A percentile compares a stretch with the other conserved stretches of the same genome.
Conservation (phyloP, 495 filamentous ascomycete species). For the Xylaria nigripes region DNA sequence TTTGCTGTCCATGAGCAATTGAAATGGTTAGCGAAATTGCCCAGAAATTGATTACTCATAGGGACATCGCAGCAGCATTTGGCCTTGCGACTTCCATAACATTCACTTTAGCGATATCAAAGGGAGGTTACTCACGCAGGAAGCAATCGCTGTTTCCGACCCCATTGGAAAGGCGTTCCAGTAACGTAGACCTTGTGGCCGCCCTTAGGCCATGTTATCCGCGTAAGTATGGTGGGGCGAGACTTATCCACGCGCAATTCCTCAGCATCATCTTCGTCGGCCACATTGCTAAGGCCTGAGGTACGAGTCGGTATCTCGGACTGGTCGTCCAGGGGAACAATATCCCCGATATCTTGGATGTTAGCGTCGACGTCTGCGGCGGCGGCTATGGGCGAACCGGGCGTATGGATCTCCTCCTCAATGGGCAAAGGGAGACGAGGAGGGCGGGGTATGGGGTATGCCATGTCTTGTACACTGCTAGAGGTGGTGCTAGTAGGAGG, state of each 20-base stretch:
- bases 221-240: conserved; percentile 63
- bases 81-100: conserved; percentile 7
- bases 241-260: conserved; percentile 62
- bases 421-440: conserved; percentile 87
- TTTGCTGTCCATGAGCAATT: conserved; percentile 30
- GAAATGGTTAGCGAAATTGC: conserved; percentile 5
- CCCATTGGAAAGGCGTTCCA: conserved; percentile 93
- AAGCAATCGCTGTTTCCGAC: conserved; percentile 78
- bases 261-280: conserved; percentile 70
- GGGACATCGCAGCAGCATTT: background rate
- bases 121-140: conserved; percentile 56
- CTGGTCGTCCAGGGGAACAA: conserved; percentile 41
- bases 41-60: background rate
- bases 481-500: conserved; percentile 26
- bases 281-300: conserved; percentile 60
- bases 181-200: conserved; percentile 91
- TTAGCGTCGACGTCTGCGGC: conserved; percentile 51
- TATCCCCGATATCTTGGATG: conserved; percentile 41
- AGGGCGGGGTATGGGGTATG: conserved; percentile 57
- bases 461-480: conserved; percentile 46
- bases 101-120: background rate
- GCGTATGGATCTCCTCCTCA: conserved; percentile 75
- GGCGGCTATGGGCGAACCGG: conserved; percentile 75
- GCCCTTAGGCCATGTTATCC: conserved; percentile 70
- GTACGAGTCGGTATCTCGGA: conserved; percentile 40